Percentiles rank a stretch among this genome's conserved stretches.
Evolutionary conservation across 345 rosid genomes (phyloP).

Genomic region (Boechera divaricarpa): DNA sequence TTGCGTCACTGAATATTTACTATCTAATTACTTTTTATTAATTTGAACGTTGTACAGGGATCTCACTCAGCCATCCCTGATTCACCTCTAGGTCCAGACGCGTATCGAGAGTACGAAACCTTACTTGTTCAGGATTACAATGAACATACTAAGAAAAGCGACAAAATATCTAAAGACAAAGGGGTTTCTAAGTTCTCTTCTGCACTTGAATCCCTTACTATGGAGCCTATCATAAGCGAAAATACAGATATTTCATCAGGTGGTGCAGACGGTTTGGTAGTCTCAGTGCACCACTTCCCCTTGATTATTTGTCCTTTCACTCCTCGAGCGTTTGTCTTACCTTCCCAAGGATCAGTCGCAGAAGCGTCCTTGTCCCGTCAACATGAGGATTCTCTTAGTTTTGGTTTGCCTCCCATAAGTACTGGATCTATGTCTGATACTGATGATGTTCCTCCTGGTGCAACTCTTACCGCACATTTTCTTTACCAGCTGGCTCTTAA

Average conservation of each 20-base stretch:
- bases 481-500: constrained; percentile 88
- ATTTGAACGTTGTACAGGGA: constrained; percentile 50
- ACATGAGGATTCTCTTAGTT: constrained; percentile 81
- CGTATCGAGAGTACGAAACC: constrained; percentile 81
- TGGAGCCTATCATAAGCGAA: constrained; percentile 53
- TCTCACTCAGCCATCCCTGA: constrained; percentile 84
- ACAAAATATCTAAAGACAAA: constrained; percentile 56
- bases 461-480: constrained; percentile 88
- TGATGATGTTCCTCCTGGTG: constrained; percentile 88
- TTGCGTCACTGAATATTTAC: not conserved
- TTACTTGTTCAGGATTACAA: constrained; percentile 95
- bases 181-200: constrained; percentile 69
- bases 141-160: constrained; percentile 65
- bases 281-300: constrained; percentile 89
- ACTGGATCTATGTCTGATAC: constrained; percentile 63
- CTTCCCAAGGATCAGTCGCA: constrained; percentile 92
- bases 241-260: constrained; percentile 40
- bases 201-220: constrained; percentile 55
- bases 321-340: constrained; percentile 85
- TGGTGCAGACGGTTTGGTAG: constrained; percentile 55
- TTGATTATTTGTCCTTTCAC: constrained; percentile 85
- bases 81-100: constrained; percentile 95
- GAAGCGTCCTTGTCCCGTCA: constrained; percentile 76
- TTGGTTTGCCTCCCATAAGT: constrained; percentile 84
- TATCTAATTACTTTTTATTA: constrained; percentile 2